phyloP scores from a whole-genome alignment of 148 eudicot genomes.

The Bassia scoparia region DNA sequence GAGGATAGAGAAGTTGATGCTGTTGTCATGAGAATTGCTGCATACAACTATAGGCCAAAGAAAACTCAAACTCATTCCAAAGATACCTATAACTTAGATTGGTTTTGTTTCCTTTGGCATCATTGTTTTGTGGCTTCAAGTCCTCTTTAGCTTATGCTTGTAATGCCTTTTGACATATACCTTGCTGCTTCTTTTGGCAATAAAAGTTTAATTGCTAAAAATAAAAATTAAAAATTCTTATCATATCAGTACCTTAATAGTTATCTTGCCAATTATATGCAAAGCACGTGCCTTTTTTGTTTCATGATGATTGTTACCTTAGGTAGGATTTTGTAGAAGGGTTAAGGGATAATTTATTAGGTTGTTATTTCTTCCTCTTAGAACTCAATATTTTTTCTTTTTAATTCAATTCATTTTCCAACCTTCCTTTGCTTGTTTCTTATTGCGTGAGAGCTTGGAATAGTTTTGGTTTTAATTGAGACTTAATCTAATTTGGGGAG shows the following conservation, averaged over 20 bases:
- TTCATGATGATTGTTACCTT: not conserved
- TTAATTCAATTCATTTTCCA: not conserved
- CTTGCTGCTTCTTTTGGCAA: not conserved
- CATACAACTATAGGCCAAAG: too few species aligned
- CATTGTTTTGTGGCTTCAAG: too few species aligned
- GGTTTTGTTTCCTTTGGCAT: too few species aligned
- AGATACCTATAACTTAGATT: too few species aligned
- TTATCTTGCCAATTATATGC: not conserved
- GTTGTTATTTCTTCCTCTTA: not conserved
- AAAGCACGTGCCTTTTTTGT: not conserved
- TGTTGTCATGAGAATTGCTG: too few species aligned
- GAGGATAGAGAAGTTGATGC: too few species aligned
- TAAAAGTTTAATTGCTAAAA: too few species aligned
- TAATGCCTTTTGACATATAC: too few species aligned
- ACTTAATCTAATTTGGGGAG: not conserved
- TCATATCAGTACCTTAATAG: slow-evolving; percentile 1
- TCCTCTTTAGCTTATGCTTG: too few species aligned
- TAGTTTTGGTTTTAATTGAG: not conserved
- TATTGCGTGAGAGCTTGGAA: not conserved
- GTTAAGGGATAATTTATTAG: not conserved
- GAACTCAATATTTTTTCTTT: not conserved
- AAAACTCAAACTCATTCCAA: too few species aligned
- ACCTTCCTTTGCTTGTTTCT: not conserved
- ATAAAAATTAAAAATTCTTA: not conserved
- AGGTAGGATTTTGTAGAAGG: slow-evolving; percentile 1